Evolutionary conservation across 2,329 filamentous ascomycete species (phyloP).

Genomic region (Botrytis squamosa): DNA sequence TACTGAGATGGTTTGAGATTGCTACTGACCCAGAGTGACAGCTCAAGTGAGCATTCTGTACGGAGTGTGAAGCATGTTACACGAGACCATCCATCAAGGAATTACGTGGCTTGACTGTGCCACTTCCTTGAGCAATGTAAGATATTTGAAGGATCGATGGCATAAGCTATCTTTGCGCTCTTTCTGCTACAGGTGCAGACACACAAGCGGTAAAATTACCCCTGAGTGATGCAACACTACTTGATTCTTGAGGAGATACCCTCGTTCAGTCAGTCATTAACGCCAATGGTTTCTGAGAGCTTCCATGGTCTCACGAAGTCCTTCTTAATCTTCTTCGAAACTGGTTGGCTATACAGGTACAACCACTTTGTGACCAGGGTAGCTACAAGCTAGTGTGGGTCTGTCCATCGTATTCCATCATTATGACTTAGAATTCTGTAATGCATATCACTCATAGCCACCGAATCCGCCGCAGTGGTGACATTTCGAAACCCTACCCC

Average conservation of each 20-base stretch:
- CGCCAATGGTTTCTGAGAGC: not conserved
- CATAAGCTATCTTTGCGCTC: not conserved
- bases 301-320: not conserved
- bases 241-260: not conserved
- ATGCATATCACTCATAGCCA: conserved; percentile 11
- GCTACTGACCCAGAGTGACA: not conserved
- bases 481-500: conserved; percentile 6
- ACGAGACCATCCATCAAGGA: not conserved
- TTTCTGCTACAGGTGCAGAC: not conserved
- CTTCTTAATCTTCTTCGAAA: not conserved
- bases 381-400: conserved; percentile 12
- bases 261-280: not conserved
- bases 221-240: not conserved
- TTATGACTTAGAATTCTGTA: not conserved
- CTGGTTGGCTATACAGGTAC: not conserved
- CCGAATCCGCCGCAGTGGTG: not conserved
- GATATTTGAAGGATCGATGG: not conserved
- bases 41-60: conserved; percentile 4
- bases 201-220: too few relatives aligned
- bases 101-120: conserved; percentile 2
- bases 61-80: not conserved
- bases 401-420: not conserved
- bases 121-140: not conserved
- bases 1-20: not conserved
- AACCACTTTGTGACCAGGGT: not conserved